Evolutionary conservation across 345 rosid species (phyloP).

Genomic region (Xanthoceras sorbifolium): DNA sequence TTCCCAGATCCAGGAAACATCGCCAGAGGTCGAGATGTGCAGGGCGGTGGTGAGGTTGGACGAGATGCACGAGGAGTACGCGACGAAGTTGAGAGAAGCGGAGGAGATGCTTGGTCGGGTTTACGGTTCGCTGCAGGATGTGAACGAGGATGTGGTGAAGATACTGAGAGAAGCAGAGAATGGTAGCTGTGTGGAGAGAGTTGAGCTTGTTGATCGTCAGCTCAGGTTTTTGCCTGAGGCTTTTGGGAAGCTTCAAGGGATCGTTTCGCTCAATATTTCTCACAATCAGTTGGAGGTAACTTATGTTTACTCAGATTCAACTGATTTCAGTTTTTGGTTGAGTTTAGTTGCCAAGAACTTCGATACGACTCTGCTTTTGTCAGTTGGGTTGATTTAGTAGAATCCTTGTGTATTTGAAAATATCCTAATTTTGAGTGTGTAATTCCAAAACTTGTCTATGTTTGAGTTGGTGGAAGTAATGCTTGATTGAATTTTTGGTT

Average conservation of each 20-base stretch:
- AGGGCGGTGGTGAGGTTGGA: slow-evolving; percentile 61
- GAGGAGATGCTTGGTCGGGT: slow-evolving; percentile 63
- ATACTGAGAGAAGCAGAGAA: slow-evolving; percentile 51
- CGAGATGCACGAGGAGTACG: slow-evolving; percentile 62
- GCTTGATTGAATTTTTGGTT: not conserved
- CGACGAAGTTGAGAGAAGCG: slow-evolving; percentile 59
- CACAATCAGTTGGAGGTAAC: slow-evolving; percentile 71
- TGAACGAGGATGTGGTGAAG: slow-evolving; percentile 58
- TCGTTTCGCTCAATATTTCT: slow-evolving; percentile 70
- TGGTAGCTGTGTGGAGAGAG: slow-evolving; percentile 44
- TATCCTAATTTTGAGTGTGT: not conserved
- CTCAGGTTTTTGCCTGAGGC: slow-evolving; percentile 77
- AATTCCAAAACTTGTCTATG: not conserved
- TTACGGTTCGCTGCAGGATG: slow-evolving; percentile 42
- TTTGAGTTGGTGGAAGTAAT: not conserved
- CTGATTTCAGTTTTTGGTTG: not conserved
- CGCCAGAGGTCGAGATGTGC: slow-evolving; percentile 55
- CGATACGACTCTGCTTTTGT: not conserved
- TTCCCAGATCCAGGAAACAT: slow-evolving; percentile 46
- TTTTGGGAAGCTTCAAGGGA: slow-evolving; percentile 60
- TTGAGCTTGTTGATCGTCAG: slow-evolving; percentile 64
- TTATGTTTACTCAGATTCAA: no score
- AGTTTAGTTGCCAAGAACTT: not conserved
- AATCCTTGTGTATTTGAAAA: not conserved
- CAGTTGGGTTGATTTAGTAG: not conserved